These are phyloP conservation scores for Psilocybe mexicana DNA, from an alignment of 1,284 basidiomycete species.

Conservation along the genomic window DNA sequence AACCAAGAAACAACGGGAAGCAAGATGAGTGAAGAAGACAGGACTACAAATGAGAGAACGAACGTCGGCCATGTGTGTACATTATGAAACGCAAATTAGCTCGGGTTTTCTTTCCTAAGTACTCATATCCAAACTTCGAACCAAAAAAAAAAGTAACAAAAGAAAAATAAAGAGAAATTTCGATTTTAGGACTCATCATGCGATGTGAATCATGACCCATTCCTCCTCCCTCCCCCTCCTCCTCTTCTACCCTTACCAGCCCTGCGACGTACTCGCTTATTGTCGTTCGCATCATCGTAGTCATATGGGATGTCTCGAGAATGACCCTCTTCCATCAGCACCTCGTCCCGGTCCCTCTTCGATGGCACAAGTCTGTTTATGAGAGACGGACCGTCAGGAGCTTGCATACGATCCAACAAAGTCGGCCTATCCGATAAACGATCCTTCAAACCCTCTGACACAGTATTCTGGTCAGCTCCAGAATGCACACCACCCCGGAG, in stretches of 20 bases:
- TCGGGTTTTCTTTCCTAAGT: neutral
- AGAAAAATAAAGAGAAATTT: neutral
- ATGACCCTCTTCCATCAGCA: conserved; percentile 25
- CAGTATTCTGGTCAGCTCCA: neutral
- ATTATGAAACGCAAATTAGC: neutral
- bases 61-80: neutral
- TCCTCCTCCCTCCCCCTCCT: conserved; percentile 12
- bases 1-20: too few relatives aligned
- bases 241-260: conserved; percentile 24
- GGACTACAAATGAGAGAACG: neutral
- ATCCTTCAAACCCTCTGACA: neutral
- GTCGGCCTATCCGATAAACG: neutral
- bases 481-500: neutral
- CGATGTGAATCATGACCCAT: neutral
- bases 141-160: too few relatives aligned
- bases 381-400: conserved; percentile 20
- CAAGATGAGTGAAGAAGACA: neutral
- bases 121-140: neutral
- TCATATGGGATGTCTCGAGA: conserved; percentile 24
- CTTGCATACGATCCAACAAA: conserved; percentile 1
- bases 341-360: conserved; percentile 40
- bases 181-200: neutral
- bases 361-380: conserved; percentile 35
- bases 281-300: conserved; percentile 24
- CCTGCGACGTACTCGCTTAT: conserved; percentile 26